These are phyloP conservation scores for Pontederia paniculata DNA, from an alignment of 176 grass and related monocot species.

Conservation along the genomic window DNA sequence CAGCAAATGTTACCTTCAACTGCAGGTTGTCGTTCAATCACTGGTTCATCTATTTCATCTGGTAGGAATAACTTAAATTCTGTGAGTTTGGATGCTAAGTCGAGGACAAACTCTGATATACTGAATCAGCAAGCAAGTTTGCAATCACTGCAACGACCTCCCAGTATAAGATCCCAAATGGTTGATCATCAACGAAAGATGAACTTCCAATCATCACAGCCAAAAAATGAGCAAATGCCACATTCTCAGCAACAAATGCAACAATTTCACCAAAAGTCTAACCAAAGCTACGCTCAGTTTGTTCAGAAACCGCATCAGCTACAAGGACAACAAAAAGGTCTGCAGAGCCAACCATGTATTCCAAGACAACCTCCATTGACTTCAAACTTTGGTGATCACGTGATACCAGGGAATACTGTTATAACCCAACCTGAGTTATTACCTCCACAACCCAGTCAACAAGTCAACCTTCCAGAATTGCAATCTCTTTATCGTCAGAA, in stretches of 20 bases:
- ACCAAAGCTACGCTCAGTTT: constrained; percentile 44
- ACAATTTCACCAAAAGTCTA: constrained; percentile 50
- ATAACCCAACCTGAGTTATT: neutral
- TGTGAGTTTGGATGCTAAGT: constrained; percentile 54
- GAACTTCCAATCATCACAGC: constrained; percentile 63
- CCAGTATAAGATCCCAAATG: constrained; percentile 58
- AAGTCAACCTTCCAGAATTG: constrained; percentile 7
- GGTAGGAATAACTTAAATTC: constrained; percentile 46
- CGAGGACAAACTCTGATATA: constrained; percentile 52
- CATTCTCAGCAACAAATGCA: constrained; percentile 53
- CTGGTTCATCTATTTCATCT: constrained; percentile 49
- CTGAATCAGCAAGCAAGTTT: constrained; percentile 52
- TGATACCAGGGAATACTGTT: neutral
- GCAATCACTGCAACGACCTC: constrained; percentile 55
- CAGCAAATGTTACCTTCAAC: constrained; percentile 23
- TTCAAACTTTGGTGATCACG: neutral
- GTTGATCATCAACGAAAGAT: constrained; percentile 64
- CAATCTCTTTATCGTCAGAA: constrained; percentile 5
- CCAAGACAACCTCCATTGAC: neutral
- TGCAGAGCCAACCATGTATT: constrained; percentile 5
- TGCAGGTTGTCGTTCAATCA: constrained; percentile 21
- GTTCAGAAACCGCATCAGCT: constrained; percentile 10
- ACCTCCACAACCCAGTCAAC: neutral
- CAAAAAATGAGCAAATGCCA: constrained; percentile 41
- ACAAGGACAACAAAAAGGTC: neutral